phyloP scores from a whole-genome alignment of 768 basidiomycete species.

The Mycena haematopus region DNA sequence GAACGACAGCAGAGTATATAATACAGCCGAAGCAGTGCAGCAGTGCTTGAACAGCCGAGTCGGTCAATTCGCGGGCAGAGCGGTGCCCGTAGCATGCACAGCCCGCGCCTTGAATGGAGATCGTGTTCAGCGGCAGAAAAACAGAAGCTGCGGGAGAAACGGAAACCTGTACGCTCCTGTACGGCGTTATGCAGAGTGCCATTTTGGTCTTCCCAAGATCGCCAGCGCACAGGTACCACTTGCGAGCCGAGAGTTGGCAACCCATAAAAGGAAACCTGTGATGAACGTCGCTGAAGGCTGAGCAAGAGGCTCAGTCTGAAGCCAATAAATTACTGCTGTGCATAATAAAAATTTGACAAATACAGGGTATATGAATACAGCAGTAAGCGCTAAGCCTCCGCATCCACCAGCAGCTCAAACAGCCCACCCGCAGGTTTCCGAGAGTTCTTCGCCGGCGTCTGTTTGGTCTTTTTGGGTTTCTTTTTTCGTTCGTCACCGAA shows the following conservation, averaged over 20 bases:
- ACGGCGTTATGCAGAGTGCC: slow-evolving; percentile 1
- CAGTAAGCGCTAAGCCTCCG: slow-evolving; percentile 18
- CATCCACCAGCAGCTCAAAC: slow-evolving; percentile 30
- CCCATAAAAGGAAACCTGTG: neutral
- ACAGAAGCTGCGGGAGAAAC: neutral
- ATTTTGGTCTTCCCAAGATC: neutral
- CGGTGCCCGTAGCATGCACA: slow-evolving; percentile 15
- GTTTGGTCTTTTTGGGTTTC: slow-evolving; percentile 47
- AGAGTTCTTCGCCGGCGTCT: slow-evolving; percentile 30
- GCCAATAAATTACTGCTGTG: neutral
- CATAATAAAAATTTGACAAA: neutral
- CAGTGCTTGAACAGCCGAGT: slow-evolving; percentile 17
- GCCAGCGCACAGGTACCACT: neutral
- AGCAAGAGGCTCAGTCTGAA: neutral
- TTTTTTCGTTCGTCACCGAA: slow-evolving; percentile 56
- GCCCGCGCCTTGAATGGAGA: slow-evolving; percentile 3
- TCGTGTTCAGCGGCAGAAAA: slow-evolving; percentile 8
- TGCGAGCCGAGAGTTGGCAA: neutral
- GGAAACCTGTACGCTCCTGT: slow-evolving; percentile 1
- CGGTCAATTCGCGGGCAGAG: neutral
- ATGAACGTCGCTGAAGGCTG: neutral
- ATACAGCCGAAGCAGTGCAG: neutral
- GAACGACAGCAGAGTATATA: neutral
- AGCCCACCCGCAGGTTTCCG: slow-evolving; percentile 21
- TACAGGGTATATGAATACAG: slow-evolving; percentile 7